Base-by-base conservation (phyloP, 495 filamentous ascomycete genomes). In the Antarctomyces pellizariae region DNA sequence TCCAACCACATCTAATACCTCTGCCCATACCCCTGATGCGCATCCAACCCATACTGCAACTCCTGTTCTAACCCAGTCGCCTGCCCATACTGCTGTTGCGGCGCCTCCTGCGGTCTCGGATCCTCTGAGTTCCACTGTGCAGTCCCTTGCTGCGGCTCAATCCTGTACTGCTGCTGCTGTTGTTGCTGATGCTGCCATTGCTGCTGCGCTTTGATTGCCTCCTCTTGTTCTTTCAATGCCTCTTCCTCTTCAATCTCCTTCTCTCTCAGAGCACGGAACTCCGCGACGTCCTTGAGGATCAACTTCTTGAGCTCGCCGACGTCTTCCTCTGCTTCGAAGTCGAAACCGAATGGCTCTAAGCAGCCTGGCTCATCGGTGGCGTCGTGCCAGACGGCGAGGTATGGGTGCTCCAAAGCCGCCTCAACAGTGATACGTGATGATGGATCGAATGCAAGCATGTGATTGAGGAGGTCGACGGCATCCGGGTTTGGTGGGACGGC, bases 311-410 rank as follows among this genome's bases (percentile, higher is more conserved):
- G 95, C 39, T 91, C 75, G 18, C 46, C 53, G 19, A 95, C 77
- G 22, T 92, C 83, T 13, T 97, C 84, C 11, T 92, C 69, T 18
- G 90, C 70, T 46, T 97, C 86, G 41, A 97, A 97, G 50, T 79
- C 75, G 58, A 97, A 97, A 58, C 95, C 82, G 54, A 97, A 97
- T 18, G 83, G 78, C 4, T 68, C 72, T 0, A 82, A 82, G 54
- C 84, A 93, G 32, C 67, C 62, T 2, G 89, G 86, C 59, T 97
- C 86, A 49, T 95, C 89, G 7, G 71, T 76, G 12, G 82, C 80
- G 38, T 97, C 86, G 52, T 97, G 86, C 86, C 86, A 97, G 59
- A 95, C 93, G 41, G 77, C 60, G 34, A 97, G 62, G 55, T 97
- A 97, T 5, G 74, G 75, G 54, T 97, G 86, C 54, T 93, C 82